A percentile compares a stretch with the other conserved stretches of the same genome.
Conservation (phyloP, 805 yeast species). For the Hanseniaspora singularis region DNA sequence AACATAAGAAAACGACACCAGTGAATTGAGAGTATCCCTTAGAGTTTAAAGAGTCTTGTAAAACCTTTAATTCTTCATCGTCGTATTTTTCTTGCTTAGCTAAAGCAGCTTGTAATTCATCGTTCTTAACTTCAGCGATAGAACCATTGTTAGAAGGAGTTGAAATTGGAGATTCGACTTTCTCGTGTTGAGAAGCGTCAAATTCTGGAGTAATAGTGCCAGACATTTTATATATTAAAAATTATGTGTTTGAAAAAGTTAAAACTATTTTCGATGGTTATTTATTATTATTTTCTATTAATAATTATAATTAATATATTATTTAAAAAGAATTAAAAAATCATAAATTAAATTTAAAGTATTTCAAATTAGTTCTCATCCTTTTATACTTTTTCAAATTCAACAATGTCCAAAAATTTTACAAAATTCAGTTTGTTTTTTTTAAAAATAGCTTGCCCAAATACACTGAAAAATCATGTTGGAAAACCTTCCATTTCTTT, state of each 20-base stretch:
- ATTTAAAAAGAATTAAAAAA: neutral
- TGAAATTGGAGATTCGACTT: conserved; percentile 7
- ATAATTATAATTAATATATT: neutral
- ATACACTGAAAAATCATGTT: too few species aligned
- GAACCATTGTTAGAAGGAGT: conserved; percentile 10
- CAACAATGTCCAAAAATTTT: too few species aligned
- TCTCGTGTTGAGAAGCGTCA: neutral
- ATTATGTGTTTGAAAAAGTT: neutral
- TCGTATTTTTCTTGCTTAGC: conserved; percentile 9
- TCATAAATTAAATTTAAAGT: too few species aligned
- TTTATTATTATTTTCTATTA: neutral
- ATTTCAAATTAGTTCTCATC: too few species aligned
- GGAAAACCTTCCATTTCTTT: too few species aligned
- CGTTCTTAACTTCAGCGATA: conserved; percentile 6
- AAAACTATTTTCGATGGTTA: neutral
- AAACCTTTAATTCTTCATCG: conserved; percentile 11
- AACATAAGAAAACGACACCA: conserved; percentile 23
- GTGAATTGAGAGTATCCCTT: conserved; percentile 20
- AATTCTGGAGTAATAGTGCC: conserved; percentile 12
- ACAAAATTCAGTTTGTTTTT: too few species aligned
- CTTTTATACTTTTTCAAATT: too few species aligned
- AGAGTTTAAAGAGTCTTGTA: conserved; percentile 17
- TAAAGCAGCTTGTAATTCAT: conserved; percentile 1
- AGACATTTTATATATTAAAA: conserved; percentile 10
- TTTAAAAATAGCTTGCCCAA: too few species aligned